Evolutionary conservation across 495 filamentous ascomycete genomes (phyloP).

Genomic region (Chlorociboria aeruginascens): DNA sequence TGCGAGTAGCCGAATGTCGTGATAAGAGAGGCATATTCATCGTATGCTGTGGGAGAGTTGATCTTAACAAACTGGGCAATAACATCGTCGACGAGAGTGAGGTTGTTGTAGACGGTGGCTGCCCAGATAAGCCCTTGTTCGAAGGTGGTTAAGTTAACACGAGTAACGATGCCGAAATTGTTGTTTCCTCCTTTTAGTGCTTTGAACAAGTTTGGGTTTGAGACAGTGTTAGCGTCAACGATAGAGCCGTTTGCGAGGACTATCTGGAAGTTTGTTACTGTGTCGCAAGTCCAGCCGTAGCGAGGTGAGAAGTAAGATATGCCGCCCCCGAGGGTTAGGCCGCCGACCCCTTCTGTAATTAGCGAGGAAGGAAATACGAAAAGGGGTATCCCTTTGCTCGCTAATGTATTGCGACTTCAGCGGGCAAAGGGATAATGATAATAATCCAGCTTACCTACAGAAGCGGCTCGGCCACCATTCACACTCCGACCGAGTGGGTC

Average conservation of each 20-base stretch:
- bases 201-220: conserved; percentile 35
- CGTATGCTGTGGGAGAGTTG: conserved; percentile 21
- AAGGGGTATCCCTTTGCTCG: too few species aligned
- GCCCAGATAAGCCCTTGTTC: conserved; percentile 30
- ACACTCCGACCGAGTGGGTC: too few species aligned
- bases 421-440: too few species aligned
- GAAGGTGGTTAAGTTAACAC: conserved; percentile 34
- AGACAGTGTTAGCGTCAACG: conserved; percentile 31
- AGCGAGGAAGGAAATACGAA: too few species aligned
- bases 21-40: conserved; percentile 35
- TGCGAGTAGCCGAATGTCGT: conserved; percentile 23
- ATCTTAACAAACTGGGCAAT: conserved; percentile 30
- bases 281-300: conserved; percentile 35
- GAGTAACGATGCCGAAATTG: conserved; percentile 46
- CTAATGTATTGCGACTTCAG: too few species aligned
- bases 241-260: conserved; percentile 38
- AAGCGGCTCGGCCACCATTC: too few species aligned
- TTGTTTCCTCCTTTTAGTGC: conserved; percentile 43
- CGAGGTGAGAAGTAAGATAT: conserved; percentile 31
- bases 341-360: conserved; percentile 17
- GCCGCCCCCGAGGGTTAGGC: conserved; percentile 18
- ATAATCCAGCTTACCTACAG: too few species aligned
- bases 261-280: conserved; percentile 35
- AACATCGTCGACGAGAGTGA: conserved; percentile 1
- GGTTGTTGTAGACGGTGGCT: conserved; percentile 15